Evolutionary conservation across 352 stramenopile species (phyloP), one percentile per base, ranked within the genome.

Genomic region (Globisporangium alternatum): DNA sequence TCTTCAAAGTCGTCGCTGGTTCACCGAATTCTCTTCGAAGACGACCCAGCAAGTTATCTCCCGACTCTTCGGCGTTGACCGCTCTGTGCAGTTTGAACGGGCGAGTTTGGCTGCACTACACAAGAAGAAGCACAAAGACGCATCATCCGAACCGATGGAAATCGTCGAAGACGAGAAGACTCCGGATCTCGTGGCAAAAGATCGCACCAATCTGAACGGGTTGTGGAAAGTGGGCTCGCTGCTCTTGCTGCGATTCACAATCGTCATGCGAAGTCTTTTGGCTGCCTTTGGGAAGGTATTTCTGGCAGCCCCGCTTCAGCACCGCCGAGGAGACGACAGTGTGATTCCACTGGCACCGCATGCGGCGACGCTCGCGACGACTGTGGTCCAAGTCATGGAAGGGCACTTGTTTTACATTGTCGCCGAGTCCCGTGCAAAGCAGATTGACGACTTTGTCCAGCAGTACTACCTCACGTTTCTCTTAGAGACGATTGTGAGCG

Each of bases 141-240:
- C 33, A 44, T 35, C n/a, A 2, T 41, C 62, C 4, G 55, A 62
- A 35, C 10, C 44, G 15, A 66, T 61, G 60, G 60, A 65, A 15
- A 31, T 65, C 33, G 45, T 28, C 21, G 8, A 25, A 58, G 35
- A 53, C 52, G 35, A 53, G 41, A 56, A 53, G 60, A 47, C 28
- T 13, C 21, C 51, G 10, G 51, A 53, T 19, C n/a, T 31, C 30
- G 28, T 22, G 35, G 4, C 52, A 37, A 62, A 70, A 0, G 30
- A 25, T 15, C 5, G 13, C 15, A 62, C 62, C 15, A 41, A 62
- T 39, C 30, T 65, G 21, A 69, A 68, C 28, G 76, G 77, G 6
- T 31, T 94, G n/a, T 95, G 86, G 84, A 93, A 94, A 73, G 68
- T 95, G 55, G 84, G 82, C 6, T 93, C 84, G 17, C 51, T 96